Conservation (phyloP, 805 yeast genomes). For the Hanseniaspora thailandica region DNA sequence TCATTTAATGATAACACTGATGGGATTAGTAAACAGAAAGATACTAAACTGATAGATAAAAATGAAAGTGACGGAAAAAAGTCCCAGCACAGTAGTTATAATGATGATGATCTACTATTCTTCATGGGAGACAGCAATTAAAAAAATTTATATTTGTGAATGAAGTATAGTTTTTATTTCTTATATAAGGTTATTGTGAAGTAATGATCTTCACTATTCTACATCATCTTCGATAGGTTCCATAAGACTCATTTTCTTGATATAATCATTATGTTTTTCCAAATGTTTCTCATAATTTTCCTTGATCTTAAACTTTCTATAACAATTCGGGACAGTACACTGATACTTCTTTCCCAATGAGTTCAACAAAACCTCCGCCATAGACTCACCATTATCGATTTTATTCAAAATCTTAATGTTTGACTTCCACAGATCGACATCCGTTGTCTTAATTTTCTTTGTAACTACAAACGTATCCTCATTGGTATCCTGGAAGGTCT, state of each 20-base stretch:
- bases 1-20: background rate
- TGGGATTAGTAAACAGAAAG: background rate
- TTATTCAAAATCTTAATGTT: constrained; percentile 24
- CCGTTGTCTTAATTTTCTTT: constrained; percentile 15
- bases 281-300: constrained; percentile 27
- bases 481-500: background rate
- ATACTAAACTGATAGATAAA: background rate
- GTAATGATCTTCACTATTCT: background rate
- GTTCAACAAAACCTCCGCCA: constrained; percentile 26
- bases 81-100: constrained; percentile 21
- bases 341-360: constrained; percentile 29
- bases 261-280: constrained; percentile 28
- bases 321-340: constrained; percentile 45
- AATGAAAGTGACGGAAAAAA: background rate
- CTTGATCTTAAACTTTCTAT: constrained; percentile 39
- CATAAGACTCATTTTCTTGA: constrained; percentile 23
- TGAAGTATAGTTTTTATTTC: too few species aligned
- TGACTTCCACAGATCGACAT: constrained; percentile 19
- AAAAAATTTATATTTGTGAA: background rate
- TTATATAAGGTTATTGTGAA: too few species aligned
- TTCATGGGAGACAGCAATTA: constrained; percentile 64
- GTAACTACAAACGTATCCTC: background rate
- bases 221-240: background rate
- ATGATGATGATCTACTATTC: constrained; percentile 54
- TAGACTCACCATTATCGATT: constrained; percentile 23